Base-by-base conservation (phyloP, 1,139 yeast genomes). In the Geotrichum histeridarum region DNA sequence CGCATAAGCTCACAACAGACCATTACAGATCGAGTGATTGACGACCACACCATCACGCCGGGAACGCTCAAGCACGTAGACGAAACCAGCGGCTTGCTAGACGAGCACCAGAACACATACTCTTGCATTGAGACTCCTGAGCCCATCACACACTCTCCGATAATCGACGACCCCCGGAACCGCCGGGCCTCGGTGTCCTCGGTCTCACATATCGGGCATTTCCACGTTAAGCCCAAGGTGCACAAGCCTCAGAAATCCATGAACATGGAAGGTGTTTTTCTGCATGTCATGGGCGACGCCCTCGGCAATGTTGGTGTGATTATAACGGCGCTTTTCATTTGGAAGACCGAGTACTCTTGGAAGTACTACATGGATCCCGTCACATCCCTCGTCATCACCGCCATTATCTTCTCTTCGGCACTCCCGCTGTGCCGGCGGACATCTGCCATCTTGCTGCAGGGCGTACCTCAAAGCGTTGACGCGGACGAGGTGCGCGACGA, bases 251-350 rank as follows among this genome's bases (percentile, higher is more conserved):
- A 70, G 37, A 82, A 79, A 68, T 87, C 96, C 12, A 76, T 93
- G 75, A 93, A 93, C 71, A 93, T 93, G 98, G 94, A 89, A 64
- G 98, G 99, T 59, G 98, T 93, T 4, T 93, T 88, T 66, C 76
- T 93, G 64, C 99, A 93, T 68, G 99, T 93, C 6, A 63, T 93
- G 63, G 99, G 99, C 43, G 99, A 93, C 69, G 98, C 98, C 0
- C 75, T 93, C 58, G 99, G 99, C 60, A 93, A 93, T 67, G 74
- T 93, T 55, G 98, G 99, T 61, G 99, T 93, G 53, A 93, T 93
- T 58, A 70, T 79, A 9, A 85, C 97, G 1, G 99, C 98, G 1
- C 61, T 93, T 39, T 84, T 93, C 63, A 91, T 93, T 64, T 91
- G 98, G 98, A 85, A 86, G 70, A 90, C 98, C 0, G 84, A 88